These are phyloP conservation scores for Aspergillus sp. DNA, from an alignment of 2,329 filamentous ascomycete species.

Conservation along the genomic window DNA sequence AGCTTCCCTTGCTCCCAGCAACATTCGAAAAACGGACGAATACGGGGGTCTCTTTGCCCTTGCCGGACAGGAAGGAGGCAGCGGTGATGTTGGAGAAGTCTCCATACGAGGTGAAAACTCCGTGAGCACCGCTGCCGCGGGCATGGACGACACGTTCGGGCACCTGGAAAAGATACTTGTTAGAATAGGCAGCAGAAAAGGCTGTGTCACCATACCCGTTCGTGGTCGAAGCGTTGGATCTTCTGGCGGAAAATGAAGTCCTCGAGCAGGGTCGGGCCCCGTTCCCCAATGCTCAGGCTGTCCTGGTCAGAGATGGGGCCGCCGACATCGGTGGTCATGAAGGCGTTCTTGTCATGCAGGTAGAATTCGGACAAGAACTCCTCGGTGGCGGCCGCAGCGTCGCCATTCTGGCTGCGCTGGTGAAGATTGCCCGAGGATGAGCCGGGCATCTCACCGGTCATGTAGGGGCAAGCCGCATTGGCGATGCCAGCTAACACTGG, in stretches of 20 bases:
- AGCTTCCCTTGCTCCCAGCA: conserved; percentile 57
- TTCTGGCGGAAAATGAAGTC: conserved; percentile 67
- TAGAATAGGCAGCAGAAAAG: background rate
- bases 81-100: conserved; percentile 60
- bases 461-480: conserved; percentile 33
- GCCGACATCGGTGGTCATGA: conserved; percentile 57
- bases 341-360: conserved; percentile 46
- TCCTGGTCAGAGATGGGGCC: conserved; percentile 59
- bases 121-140: conserved; percentile 58
- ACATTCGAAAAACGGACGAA: conserved; percentile 71
- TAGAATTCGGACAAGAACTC: conserved; percentile 37
- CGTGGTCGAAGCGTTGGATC: conserved; percentile 62
- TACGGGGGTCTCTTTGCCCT: conserved; percentile 53
- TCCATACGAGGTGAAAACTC: conserved; percentile 58
- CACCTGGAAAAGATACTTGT: conserved; percentile 30
- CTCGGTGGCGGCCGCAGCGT: conserved; percentile 24
- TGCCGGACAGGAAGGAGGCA: conserved; percentile 51
- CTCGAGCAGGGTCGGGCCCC: conserved; percentile 60
- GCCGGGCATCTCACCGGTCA: conserved; percentile 24
- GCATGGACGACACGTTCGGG: conserved; percentile 62
- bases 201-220: conserved; percentile 44
- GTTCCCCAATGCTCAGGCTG: conserved; percentile 56
- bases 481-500: conserved; percentile 24
- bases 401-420: conserved; percentile 13
- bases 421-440: background rate